A percentile compares a stretch with the other conserved stretches of the same genome.
Conservation (phyloP, 2,329 filamentous ascomycete species). For the Fusarium penzigii region DNA sequence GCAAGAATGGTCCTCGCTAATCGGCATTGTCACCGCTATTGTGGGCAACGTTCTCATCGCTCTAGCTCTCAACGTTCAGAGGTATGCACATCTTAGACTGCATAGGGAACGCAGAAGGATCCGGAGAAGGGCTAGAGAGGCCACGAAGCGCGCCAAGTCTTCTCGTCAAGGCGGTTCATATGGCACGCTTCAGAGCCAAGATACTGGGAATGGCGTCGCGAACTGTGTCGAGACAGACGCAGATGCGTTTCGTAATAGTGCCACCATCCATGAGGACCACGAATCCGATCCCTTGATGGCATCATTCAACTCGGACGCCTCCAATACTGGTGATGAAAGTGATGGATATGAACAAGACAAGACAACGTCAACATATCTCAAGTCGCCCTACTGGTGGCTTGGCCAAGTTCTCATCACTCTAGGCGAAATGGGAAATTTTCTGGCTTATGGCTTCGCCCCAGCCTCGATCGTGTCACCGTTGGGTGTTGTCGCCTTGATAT, state of each 20-base stretch:
- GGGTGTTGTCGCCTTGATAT: constrained; percentile 94
- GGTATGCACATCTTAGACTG: constrained; percentile 89
- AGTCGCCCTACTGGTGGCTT: constrained; percentile 94
- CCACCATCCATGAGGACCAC: constrained; percentile 38
- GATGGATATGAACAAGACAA: constrained; percentile 36
- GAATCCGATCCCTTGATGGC: constrained; percentile 55
- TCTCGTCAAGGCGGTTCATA: constrained; percentile 34
- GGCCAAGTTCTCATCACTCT: constrained; percentile 91
- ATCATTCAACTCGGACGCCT: constrained; percentile 46
- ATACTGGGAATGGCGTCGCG: constrained; percentile 23
- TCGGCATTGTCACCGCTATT: constrained; percentile 92
- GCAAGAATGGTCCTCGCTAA: constrained; percentile 84
- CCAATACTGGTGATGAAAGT: constrained; percentile 24
- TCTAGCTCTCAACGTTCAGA: constrained; percentile 91
- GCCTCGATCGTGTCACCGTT: constrained; percentile 96
- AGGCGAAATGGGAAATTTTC: constrained; percentile 93
- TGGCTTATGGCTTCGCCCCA: constrained; percentile 96
- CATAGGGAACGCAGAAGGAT: constrained; percentile 67
- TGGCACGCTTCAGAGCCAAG: constrained; percentile 33
- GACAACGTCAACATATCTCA: constrained; percentile 71
- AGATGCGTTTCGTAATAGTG: constrained; percentile 24
- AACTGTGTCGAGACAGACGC: constrained; percentile 14
- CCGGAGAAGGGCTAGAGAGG: constrained; percentile 54
- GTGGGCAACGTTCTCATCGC: constrained; percentile 92
- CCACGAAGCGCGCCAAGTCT: constrained; percentile 48